Evolutionary conservation across 148 eudicot species (phyloP), one percentile per base, ranked within the genome.

Genomic region (Bassia scoparia): DNA sequence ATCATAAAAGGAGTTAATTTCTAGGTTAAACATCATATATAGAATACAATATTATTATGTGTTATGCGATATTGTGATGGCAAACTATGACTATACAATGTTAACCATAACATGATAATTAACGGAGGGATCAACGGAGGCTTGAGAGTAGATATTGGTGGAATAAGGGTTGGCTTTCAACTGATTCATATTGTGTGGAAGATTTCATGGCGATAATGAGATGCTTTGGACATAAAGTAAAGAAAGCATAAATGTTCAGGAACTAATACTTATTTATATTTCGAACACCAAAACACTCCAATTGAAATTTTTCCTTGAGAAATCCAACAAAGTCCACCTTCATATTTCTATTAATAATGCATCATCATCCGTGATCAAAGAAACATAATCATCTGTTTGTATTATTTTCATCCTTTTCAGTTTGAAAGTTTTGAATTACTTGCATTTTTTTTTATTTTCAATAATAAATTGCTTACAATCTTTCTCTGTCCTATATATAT

Each of bases 61-160:
- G n/a, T n/a, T n/a, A n/a, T n/a, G n/a, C n/a, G n/a, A n/a, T n/a
- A n/a, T n/a, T n/a, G n/a, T n/a, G n/a, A n/a, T n/a, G n/a, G n/a
- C n/a, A n/a, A n/a, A n/a, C n/a, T n/a, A n/a, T n/a, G n/a, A n/a
- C n/a, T n/a, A n/a, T n/a, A n/a, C n/a, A 70, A 55, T 26, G 27
- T 41, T 43, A 20, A 7, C 41, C 54, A 59, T 72, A 38, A 11
- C 43, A 58, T n/a, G n/a, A n/a, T n/a, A n/a, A n/a, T 55, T 24
- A 59, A 72, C 55, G 53, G n/a, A 66, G 43, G 9, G 10, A 41
- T 72, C 74, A 56, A n/a, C 64, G 37, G 56, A 53, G 74, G 74
- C 23, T 71, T 56, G 50, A 71, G n/a, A 41, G 24, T 43, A 43
- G 34, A 37, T 27, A 60, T 35, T 44, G 34, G 69, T 66, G 53